Conservation (phyloP, 2,329 filamentous ascomycete species). For the Fusarium globosum region DNA sequence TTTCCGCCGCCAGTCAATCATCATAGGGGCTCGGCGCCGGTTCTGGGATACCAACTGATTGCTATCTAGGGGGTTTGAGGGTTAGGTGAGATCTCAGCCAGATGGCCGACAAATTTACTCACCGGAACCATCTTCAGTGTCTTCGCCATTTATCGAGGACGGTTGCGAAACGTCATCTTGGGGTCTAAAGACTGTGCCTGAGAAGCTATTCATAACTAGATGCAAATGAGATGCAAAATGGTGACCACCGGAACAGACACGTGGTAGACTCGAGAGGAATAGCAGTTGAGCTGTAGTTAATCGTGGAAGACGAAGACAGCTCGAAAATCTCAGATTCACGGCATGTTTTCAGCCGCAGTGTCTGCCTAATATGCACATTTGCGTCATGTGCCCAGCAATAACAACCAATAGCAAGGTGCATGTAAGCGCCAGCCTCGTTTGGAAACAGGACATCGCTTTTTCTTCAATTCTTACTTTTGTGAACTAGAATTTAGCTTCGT, state of each 20-base stretch:
- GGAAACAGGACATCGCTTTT: too few species aligned
- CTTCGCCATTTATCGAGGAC: rapidly evolving
- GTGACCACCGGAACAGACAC: too few species aligned
- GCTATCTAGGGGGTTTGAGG: rapidly evolving
- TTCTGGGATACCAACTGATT: rapidly evolving
- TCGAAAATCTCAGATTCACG: background rate
- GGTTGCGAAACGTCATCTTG: rapidly evolving
- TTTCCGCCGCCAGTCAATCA: background rate
- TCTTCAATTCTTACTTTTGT: rapidly evolving
- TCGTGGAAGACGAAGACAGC: rapidly evolving
- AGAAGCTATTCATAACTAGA: rapidly evolving
- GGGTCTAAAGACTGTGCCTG: rapidly evolving
- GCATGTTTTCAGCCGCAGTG: background rate
- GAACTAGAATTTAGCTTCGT: rapidly evolving
- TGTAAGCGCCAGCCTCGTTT: background rate
- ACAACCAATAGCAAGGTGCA: background rate
- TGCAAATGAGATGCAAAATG: rapidly evolving
- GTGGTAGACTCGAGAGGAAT: too few species aligned
- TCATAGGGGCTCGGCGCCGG: background rate
- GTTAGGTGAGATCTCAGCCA: rapidly evolving
- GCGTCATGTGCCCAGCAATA: background rate
- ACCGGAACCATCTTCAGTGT: background rate
- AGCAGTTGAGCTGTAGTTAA: rapidly evolving
- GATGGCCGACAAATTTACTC: rapidly evolving
- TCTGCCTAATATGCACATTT: background rate